Percentiles rank a stretch among this genome's conserved stretches.
These are phyloP conservation scores for Boletales sp. DNA, from an alignment of 768 basidiomycete genomes.

Conservation along the genomic window DNA sequence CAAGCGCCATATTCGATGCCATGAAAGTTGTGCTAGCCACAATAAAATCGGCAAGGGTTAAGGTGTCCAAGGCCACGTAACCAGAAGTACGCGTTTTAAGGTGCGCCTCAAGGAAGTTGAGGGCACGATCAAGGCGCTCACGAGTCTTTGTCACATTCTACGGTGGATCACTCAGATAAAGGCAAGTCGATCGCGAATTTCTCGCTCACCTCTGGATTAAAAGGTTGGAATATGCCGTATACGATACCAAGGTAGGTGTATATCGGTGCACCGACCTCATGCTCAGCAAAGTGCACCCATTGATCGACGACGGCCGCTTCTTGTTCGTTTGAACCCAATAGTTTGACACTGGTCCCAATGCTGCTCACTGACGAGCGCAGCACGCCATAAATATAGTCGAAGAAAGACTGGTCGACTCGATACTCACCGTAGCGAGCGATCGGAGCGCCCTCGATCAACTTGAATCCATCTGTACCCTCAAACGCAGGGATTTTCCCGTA, in stretches of 20 bases:
- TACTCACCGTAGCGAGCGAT: constrained; percentile 20
- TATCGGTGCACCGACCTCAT: constrained; percentile 1
- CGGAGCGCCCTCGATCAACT: constrained; percentile 10
- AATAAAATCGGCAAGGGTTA: constrained; percentile 19
- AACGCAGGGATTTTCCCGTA: constrained; percentile 21
- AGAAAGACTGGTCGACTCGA: too few species aligned
- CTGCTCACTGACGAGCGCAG: constrained; percentile 6
- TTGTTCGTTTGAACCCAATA: constrained; percentile 11
- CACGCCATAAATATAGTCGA: too few species aligned
- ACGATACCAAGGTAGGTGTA: not conserved
- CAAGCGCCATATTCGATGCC: not conserved
- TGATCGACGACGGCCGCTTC: constrained; percentile 15
- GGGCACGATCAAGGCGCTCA: constrained; percentile 4
- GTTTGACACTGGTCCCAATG: constrained; percentile 7
- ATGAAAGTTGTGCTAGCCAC: constrained; percentile 2
- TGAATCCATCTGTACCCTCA: constrained; percentile 16
- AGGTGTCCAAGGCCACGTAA: constrained; percentile 10
- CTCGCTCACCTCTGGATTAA: constrained; percentile 9
- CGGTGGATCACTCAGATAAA: too few species aligned
- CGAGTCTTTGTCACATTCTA: not conserved
- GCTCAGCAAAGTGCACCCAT: constrained; percentile 20
- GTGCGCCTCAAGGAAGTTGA: constrained; percentile 12
- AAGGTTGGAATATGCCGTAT: not conserved
- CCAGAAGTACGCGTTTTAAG: constrained; percentile 10
- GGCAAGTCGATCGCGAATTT: too few species aligned